These are phyloP conservation scores for Euphrasia confusa DNA, from an alignment of 257 asterid genomes.

Conservation along the genomic window DNA sequence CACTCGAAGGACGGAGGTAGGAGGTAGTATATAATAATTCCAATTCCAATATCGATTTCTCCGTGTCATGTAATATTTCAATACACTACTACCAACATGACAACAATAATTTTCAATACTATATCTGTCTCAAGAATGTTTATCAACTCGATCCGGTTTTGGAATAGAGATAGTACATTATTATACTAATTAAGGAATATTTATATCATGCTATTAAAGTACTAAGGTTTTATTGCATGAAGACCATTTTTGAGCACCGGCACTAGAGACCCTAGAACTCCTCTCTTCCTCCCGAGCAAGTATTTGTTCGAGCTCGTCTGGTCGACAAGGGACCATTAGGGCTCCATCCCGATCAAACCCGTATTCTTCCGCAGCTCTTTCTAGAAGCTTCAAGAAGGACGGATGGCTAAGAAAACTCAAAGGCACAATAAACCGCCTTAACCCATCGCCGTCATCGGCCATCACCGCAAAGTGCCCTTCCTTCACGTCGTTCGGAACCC, in stretches of 20 bases:
- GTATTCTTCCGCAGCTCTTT: conserved; percentile 70
- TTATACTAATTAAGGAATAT: no score
- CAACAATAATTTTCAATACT: no score
- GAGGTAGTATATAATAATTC: no score
- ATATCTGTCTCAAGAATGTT: no score
- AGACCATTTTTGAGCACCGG: conserved; percentile 12
- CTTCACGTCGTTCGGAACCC: conserved; percentile 55
- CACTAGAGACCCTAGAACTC: neutral
- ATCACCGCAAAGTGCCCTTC: conserved; percentile 49
- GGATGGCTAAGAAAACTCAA: conserved; percentile 58
- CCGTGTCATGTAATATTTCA: no score
- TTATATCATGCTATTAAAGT: no score
- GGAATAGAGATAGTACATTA: no score
- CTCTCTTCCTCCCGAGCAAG: conserved; percentile 21
- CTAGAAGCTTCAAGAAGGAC: conserved; percentile 53
- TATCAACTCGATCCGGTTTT: no score
- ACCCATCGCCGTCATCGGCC: conserved; percentile 38
- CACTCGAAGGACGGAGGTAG: no score
- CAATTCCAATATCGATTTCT: no score
- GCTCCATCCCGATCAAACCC: conserved; percentile 73
- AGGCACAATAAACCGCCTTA: conserved; percentile 61
- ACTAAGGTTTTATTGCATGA: conserved; percentile 15
- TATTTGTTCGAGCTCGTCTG: conserved; percentile 33
- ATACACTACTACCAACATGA: no score
- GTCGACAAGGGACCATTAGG: conserved; percentile 61